Conservation (phyloP, 345 rosid genomes). For the Turritis glabra region DNA sequence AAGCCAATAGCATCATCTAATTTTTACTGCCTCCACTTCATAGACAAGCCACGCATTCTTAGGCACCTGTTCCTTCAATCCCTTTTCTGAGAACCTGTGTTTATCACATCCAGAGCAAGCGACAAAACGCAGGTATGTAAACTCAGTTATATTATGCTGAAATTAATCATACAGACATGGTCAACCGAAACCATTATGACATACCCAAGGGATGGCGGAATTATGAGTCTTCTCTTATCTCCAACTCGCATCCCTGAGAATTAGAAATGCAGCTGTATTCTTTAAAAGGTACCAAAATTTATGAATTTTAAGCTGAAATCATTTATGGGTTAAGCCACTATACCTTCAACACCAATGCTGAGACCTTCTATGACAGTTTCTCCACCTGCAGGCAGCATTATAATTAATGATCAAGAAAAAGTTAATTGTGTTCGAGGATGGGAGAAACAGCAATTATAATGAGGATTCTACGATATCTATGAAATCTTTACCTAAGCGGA, state of each 20-base stretch:
- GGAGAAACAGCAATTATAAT: constrained; percentile 2
- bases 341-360: constrained; percentile 66
- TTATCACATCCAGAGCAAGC: constrained; percentile 9
- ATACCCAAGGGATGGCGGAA: constrained; percentile 88
- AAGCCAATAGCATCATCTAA: constrained; percentile 39
- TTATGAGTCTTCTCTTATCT: constrained; percentile 70
- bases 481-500: constrained; percentile 51
- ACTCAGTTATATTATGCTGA: neutral
- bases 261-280: neutral
- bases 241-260: constrained; percentile 83
- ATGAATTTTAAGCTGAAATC: neutral
- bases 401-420: neutral
- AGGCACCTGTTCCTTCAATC: constrained; percentile 55
- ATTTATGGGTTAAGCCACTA: constrained; percentile 10
- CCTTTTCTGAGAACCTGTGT: constrained; percentile 51
- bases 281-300: neutral
- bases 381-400: constrained; percentile 42
- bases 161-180: neutral
- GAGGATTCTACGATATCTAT: neutral
- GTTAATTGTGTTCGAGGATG: neutral
- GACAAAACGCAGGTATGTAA: neutral
- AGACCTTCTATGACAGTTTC: constrained; percentile 47
- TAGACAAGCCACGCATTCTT: constrained; percentile 72
- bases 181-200: neutral
- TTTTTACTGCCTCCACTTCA: constrained; percentile 67